A percentile compares a stretch with the other conserved stretches of the same genome.
phyloP scores from a whole-genome alignment of 176 grass and related monocot genomes.

The Oryza rufipogon region DNA sequence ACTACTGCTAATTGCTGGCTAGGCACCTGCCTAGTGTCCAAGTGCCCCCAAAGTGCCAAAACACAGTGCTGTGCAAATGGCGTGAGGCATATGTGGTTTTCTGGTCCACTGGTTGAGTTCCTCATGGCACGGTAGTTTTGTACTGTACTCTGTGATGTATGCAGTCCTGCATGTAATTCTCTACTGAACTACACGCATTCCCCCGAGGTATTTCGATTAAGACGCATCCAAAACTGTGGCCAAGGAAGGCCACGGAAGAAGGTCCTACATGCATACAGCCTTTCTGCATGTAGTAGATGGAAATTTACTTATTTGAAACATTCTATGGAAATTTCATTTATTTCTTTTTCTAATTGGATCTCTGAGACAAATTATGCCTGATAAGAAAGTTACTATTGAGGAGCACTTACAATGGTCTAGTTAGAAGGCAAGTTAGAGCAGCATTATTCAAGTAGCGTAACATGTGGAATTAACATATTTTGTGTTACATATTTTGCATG shows the following conservation, averaged over 20 bases:
- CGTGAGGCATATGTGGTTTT: not conserved
- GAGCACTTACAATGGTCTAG: no score
- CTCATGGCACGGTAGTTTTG: not conserved
- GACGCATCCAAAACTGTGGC: no score
- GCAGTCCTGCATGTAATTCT: not conserved
- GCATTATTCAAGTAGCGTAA: not conserved
- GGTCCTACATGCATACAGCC: not conserved
- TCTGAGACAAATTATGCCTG: not conserved
- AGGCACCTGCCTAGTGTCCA: not conserved
- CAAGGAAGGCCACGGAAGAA: not conserved
- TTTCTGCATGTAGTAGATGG: not conserved
- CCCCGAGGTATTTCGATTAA: no score
- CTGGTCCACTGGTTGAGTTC: not conserved
- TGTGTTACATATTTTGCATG: not conserved
- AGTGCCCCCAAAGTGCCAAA: not conserved
- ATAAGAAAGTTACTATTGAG: slow-evolving; percentile 10
- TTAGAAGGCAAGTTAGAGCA: not conserved
- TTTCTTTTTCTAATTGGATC: not conserved
- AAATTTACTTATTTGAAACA: not conserved
- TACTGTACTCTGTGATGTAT: not conserved
- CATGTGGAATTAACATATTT: slow-evolving; percentile 1
- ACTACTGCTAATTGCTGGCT: not conserved
- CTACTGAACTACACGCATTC: not conserved
- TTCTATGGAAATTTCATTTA: slow-evolving; percentile 15
- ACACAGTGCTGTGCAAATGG: not conserved